Base-by-base conservation (phyloP, 139 green algal genomes). In the Closterium sp. region DNA sequence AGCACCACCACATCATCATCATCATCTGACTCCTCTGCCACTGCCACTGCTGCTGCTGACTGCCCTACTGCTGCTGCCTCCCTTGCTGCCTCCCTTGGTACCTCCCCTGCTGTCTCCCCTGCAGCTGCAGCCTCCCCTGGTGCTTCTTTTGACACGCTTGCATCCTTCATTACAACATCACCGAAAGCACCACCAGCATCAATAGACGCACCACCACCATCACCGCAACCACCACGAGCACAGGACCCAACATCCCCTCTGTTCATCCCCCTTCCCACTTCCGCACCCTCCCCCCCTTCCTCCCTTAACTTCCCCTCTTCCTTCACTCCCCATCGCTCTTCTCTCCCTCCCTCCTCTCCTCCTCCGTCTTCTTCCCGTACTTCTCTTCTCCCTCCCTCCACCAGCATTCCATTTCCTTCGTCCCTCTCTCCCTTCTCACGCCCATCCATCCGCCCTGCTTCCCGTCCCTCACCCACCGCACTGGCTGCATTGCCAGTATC, bases 31-130 rank as follows among this genome's bases (percentile, higher is more conserved):
- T 32, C n/a, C 85, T 24, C 28, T 31, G 1, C 38, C 7, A n/a
- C 9, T 86, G 27, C 79, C 79, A 28, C 79, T 86, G 79, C 79
- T 86, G 79, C 5, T 86, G 79, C 79, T n/a, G n/a, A n/a, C n/a
- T n/a, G n/a, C 27, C n/a, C 85, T 87, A 24, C 85, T 87, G 85
- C 85, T 87, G 85, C 88, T 90, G 21, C 42, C 30, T 9, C 88
- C 87, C 0, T 24, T 70, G 7, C 88, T 90, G 28, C 88, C n/a
- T n/a, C n/a, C n/a, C n/a, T n/a, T 90, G 28, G 21, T 70, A 9
- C 27, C 88, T 29, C 88, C 87, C 21, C 24, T 70, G 88, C 88
- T 84, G 9, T 4, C 17, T 29, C 22, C 30, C 88, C 88, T 90
- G 88, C 22, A 31, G 11, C 88, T 90, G 88, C n/a, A n/a, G n/a